phyloP scores from a whole-genome alignment of 1,284 basidiomycete species.

The Boletus semigastroideus region DNA sequence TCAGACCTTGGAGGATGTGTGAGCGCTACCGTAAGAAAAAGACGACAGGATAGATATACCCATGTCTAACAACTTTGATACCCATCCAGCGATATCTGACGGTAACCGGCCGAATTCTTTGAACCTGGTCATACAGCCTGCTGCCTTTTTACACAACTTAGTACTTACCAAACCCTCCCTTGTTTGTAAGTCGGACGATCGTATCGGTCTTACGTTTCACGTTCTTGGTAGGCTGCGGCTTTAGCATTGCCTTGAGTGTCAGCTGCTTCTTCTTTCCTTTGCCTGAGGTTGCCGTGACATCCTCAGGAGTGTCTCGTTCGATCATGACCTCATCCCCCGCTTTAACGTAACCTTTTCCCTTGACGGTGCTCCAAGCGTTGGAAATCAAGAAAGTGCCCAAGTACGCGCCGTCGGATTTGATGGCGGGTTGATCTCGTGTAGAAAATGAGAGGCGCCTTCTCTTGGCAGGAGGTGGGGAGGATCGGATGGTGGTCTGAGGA shows the following conservation, averaged over 20 bases:
- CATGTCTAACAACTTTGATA: slow-evolving; percentile 69
- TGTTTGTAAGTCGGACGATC: slow-evolving; percentile 68
- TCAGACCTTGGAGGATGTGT: slow-evolving; percentile 45
- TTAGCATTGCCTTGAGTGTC: slow-evolving; percentile 64
- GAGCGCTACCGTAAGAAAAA: background rate
- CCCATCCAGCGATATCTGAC: slow-evolving; percentile 64
- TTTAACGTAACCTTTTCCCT: slow-evolving; percentile 67
- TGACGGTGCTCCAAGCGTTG: slow-evolving; percentile 81
- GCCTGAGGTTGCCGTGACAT: slow-evolving; percentile 30
- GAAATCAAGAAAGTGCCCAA: slow-evolving; percentile 69
- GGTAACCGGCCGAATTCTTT: slow-evolving; percentile 74
- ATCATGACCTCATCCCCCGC: slow-evolving; percentile 60
- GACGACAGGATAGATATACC: slow-evolving; percentile 45
- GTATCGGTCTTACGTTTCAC: slow-evolving; percentile 56
- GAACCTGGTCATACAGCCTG: slow-evolving; percentile 8
- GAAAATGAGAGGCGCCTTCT: slow-evolving; percentile 49
- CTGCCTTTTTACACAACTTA: background rate
- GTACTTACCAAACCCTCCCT: slow-evolving; percentile 59
- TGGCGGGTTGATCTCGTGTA: slow-evolving; percentile 4
- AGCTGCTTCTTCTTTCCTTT: slow-evolving; percentile 64
- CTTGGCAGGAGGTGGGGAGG: slow-evolving; percentile 42
- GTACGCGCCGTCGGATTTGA: slow-evolving; percentile 36
- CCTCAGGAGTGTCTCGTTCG: slow-evolving; percentile 51
- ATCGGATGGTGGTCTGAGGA: slow-evolving; percentile 11
- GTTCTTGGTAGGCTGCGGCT: slow-evolving; percentile 47